Conservation (phyloP, 108 stramenopile species). For the Stephanodiscus minutulus region DNA sequence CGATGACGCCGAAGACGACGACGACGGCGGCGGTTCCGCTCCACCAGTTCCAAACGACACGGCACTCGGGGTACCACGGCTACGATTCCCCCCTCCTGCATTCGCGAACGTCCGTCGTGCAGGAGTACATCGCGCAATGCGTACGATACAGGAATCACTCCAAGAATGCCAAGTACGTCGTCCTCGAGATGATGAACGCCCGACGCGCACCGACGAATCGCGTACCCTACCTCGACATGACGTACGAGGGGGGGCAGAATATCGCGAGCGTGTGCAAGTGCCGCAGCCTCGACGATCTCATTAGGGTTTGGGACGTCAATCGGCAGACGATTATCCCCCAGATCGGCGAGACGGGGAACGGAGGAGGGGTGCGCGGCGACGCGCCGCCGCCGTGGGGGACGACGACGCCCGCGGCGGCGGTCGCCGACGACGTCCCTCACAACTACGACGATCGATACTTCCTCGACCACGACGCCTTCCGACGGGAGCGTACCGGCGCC, state of each 20-base stretch:
- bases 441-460: slow-evolving; percentile 58
- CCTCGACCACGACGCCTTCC: slow-evolving; percentile 44
- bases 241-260: slow-evolving; percentile 63
- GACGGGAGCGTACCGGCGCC: slow-evolving; percentile 14
- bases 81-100: slow-evolving; percentile 62
- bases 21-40: slow-evolving; percentile 18
- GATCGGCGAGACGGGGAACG: not conserved
- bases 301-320: slow-evolving; percentile 78
- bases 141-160: slow-evolving; percentile 75
- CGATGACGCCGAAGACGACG: slow-evolving; percentile 1
- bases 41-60: slow-evolving; percentile 29
- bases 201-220: slow-evolving; percentile 69
- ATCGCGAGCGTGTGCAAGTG: slow-evolving; percentile 69
- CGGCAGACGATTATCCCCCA: slow-evolving; percentile 29
- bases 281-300: slow-evolving; percentile 62
- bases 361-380: not conserved
- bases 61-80: slow-evolving; percentile 44
- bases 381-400: not conserved
- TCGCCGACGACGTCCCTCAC: slow-evolving; percentile 28
- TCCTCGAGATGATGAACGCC: slow-evolving; percentile 94
- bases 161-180: slow-evolving; percentile 94
- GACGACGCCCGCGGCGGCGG: not conserved
- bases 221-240: slow-evolving; percentile 56
- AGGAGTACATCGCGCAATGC: slow-evolving; percentile 77
- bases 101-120: slow-evolving; percentile 81